Evolutionary conservation across 345 rosid genomes (phyloP).

Genomic region (Sapria himalayana): DNA sequence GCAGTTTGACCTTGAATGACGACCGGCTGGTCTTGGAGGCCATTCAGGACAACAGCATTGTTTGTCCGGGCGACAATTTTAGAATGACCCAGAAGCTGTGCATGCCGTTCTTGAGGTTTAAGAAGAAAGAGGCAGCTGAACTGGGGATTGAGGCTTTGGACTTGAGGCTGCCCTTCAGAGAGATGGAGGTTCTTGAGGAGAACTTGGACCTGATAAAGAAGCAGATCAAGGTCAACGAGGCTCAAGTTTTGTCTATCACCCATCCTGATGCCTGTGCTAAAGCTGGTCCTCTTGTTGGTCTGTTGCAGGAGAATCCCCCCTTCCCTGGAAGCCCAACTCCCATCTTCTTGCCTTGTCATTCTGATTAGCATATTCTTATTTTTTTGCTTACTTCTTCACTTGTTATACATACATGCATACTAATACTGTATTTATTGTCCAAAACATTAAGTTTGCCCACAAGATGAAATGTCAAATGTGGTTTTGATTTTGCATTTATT

Average conservation of each 20-base stretch:
- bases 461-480: too few relatives aligned
- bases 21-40: conserved; percentile 47
- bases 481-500: too few relatives aligned
- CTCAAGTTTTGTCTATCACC: conserved; percentile 29
- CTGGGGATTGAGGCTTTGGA: conserved; percentile 58
- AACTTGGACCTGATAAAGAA: conserved; percentile 65
- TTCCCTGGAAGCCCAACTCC: conserved; percentile 76
- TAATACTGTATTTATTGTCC: too few relatives aligned
- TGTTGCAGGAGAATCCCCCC: conserved; percentile 50
- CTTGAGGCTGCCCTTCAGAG: conserved; percentile 70
- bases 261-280: conserved; percentile 22
- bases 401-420: too few relatives aligned
- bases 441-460: too few relatives aligned
- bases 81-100: conserved; percentile 48
- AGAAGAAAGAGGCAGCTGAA: conserved; percentile 52
- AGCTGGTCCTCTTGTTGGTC: conserved; percentile 34
- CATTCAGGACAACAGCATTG: conserved; percentile 25
- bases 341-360: conserved; percentile 46
- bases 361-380: too few relatives aligned
- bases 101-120: conserved; percentile 82
- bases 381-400: too few relatives aligned
- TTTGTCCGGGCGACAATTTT: conserved; percentile 39
- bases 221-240: conserved; percentile 47
- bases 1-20: conserved; percentile 28
- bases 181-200: conserved; percentile 52